Evolutionary conservation across 2,329 filamentous ascomycete genomes (phyloP).

Genomic region (Talaromyces rugulosus): DNA sequence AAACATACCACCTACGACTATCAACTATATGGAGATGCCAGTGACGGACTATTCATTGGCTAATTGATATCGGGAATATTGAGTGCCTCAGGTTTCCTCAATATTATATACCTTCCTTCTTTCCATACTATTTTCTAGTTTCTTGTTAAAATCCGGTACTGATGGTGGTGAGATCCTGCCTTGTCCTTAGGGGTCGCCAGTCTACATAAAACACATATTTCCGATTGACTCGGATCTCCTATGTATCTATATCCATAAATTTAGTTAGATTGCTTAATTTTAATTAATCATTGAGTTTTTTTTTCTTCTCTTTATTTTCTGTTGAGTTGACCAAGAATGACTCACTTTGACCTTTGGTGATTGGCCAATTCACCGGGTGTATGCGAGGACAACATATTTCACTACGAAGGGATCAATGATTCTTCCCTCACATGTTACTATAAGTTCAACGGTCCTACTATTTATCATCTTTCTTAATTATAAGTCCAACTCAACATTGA

Average conservation of each 20-base stretch:
- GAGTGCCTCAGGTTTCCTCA: neutral
- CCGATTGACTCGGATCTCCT: neutral
- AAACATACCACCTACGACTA: neutral
- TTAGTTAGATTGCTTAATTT: neutral
- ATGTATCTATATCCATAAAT: neutral
- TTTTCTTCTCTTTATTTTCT: neutral
- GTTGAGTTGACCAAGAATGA: slow-evolving; percentile 12
- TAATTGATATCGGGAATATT: neutral
- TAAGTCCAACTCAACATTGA: neutral
- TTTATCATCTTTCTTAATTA: neutral
- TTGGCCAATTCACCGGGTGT: slow-evolving; percentile 2
- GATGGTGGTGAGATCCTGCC: neutral
- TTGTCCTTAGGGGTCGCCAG: neutral
- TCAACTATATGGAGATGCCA: neutral
- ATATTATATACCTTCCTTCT: neutral
- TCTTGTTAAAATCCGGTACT: neutral
- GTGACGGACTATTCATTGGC: neutral
- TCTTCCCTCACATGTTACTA: neutral
- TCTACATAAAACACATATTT: neutral
- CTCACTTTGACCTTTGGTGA: slow-evolving; percentile 3
- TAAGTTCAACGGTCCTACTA: neutral
- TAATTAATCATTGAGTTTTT: neutral
- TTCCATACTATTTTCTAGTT: neutral
- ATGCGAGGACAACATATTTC: neutral
- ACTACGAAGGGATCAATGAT: neutral